Conservation (phyloP, 2,329 filamentous ascomycete genomes). For the Aureobasidium mangrovei region DNA sequence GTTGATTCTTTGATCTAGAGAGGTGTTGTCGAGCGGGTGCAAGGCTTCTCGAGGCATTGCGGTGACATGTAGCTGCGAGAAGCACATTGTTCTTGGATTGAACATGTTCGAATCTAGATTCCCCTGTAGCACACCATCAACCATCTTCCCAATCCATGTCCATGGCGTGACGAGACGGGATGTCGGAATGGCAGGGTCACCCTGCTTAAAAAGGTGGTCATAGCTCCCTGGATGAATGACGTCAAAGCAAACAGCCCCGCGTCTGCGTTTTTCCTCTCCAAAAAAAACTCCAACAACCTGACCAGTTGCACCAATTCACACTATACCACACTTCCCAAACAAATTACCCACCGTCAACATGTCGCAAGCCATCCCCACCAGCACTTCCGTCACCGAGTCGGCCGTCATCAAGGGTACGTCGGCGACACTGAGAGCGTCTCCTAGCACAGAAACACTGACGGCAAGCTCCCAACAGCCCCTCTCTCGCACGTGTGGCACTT, state of each 20-base stretch:
- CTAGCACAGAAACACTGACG: background rate
- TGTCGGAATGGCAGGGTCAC: no score
- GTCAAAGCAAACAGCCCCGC: background rate
- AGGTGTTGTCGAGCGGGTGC: no score
- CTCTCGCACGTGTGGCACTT: slow-evolving; percentile 62
- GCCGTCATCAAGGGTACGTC: slow-evolving; percentile 49
- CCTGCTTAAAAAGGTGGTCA: no score
- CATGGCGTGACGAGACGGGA: no score
- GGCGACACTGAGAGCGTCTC: background rate
- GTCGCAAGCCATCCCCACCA: slow-evolving; percentile 48
- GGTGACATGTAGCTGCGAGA: no score
- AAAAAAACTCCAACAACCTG: background rate
- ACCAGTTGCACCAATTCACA: no score
- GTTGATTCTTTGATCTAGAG: no score
- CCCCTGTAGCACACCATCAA: no score
- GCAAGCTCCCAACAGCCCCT: slow-evolving; percentile 35
- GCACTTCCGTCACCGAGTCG: slow-evolving; percentile 57
- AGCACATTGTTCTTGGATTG: no score
- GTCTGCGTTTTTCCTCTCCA: background rate
- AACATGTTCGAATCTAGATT: no score
- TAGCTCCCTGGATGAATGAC: background rate
- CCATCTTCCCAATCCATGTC: no score
- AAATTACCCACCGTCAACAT: slow-evolving; percentile 13
- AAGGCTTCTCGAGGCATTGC: no score
- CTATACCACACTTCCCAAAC: background rate